A percentile compares a stretch with the other conserved stretches of the same genome.
Evolutionary conservation across 495 filamentous ascomycete genomes (phyloP).

Genomic region (Penicillium daleae): DNA sequence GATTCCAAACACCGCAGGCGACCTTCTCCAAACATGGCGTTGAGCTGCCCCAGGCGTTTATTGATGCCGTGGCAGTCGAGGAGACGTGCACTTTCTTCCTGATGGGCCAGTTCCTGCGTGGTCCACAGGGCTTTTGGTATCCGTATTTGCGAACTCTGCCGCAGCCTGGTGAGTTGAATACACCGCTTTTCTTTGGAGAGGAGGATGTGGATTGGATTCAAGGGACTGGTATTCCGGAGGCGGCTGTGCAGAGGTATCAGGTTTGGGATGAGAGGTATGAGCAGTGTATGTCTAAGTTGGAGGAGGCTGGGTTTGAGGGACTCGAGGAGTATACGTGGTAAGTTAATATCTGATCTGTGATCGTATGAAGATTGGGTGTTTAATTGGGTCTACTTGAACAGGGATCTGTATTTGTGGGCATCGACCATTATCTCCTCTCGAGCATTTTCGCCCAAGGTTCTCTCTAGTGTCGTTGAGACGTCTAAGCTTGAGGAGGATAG

Average conservation of each 20-base stretch:
- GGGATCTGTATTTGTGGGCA: constrained; percentile 68
- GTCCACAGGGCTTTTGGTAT: constrained; percentile 59
- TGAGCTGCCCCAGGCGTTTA: constrained; percentile 38
- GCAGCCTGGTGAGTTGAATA: constrained; percentile 54
- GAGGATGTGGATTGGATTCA: constrained; percentile 61
- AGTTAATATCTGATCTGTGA: constrained; percentile 17
- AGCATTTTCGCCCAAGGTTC: constrained; percentile 51
- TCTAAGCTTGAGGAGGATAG: constrained; percentile 37
- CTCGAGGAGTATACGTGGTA: constrained; percentile 49
- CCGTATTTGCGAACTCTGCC: constrained; percentile 65
- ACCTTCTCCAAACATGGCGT: constrained; percentile 43
- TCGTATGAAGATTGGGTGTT: not conserved
- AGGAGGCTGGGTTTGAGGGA: constrained; percentile 37
- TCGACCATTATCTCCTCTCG: constrained; percentile 65
- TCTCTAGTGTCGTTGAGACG: constrained; percentile 43
- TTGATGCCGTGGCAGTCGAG: constrained; percentile 41
- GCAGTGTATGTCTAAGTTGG: constrained; percentile 39
- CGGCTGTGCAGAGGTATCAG: constrained; percentile 44
- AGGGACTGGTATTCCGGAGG: constrained; percentile 60
- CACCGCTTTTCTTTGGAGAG: constrained; percentile 60
- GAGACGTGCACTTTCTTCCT: constrained; percentile 58
- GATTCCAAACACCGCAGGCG: constrained; percentile 21
- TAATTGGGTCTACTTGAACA: constrained; percentile 34
- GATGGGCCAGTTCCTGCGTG: constrained; percentile 57
- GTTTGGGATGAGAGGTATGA: constrained; percentile 57